A percentile compares a stretch with the other conserved stretches of the same genome.
These are phyloP conservation scores for Mortierella sp. DNA, from an alignment of 371 early-diverging fungal species.

Conservation along the genomic window DNA sequence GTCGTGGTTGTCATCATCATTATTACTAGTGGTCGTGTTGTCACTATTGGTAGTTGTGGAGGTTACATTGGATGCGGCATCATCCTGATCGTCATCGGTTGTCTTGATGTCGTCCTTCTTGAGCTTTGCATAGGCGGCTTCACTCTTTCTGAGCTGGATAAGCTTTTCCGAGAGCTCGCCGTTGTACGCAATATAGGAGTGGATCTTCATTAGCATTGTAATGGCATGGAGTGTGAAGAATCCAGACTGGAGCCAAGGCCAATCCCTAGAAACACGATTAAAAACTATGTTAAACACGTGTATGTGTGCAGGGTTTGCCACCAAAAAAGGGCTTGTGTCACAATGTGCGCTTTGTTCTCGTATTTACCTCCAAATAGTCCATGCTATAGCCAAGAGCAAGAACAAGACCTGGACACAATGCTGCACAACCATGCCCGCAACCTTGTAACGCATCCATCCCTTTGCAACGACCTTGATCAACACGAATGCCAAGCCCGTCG, in stretches of 20 bases:
- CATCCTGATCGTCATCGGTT: slow-evolving; percentile 15
- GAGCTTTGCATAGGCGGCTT: slow-evolving; percentile 26
- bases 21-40: neutral
- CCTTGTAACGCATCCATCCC: slow-evolving; percentile 67
- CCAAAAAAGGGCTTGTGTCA: no score
- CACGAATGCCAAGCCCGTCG: slow-evolving; percentile 68
- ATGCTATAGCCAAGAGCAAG: slow-evolving; percentile 71
- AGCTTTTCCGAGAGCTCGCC: slow-evolving; percentile 71
- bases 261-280: slow-evolving; percentile 63
- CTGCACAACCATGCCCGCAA: slow-evolving; percentile 70
- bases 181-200: slow-evolving; percentile 87
- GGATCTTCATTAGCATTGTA: slow-evolving; percentile 95
- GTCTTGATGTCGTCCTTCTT: slow-evolving; percentile 46
- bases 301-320: slow-evolving; percentile 55
- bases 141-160: slow-evolving; percentile 55
- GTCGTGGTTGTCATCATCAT: slow-evolving; percentile 1
- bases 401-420: slow-evolving; percentile 77
- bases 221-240: slow-evolving; percentile 90
- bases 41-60: neutral
- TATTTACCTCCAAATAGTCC: slow-evolving; percentile 75
- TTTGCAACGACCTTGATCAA: slow-evolving; percentile 68
- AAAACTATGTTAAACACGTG: neutral
- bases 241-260: slow-evolving; percentile 94
- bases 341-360: no score
- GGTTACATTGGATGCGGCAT: neutral